Evolutionary conservation across 495 filamentous ascomycete genomes (phyloP).

Genomic region (Aspergillus diversus): DNA sequence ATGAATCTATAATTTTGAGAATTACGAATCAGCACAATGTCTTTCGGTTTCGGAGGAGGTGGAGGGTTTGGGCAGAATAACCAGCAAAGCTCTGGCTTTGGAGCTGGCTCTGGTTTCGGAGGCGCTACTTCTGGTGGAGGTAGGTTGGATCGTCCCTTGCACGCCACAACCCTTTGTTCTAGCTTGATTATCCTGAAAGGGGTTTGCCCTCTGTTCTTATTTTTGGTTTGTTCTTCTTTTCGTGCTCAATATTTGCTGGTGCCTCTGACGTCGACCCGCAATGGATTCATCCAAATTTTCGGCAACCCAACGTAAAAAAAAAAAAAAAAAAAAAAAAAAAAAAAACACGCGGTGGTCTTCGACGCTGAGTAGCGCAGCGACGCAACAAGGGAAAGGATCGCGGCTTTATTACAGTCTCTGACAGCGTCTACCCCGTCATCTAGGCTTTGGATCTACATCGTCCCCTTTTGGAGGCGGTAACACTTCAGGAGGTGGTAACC

Average conservation of each 20-base stretch:
- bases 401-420: slow-evolving; percentile 45
- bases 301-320: neutral
- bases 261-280: slow-evolving; percentile 45
- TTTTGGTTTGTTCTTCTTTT: slow-evolving; percentile 24
- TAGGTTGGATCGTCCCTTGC: slow-evolving; percentile 47
- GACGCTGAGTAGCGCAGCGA: slow-evolving; percentile 36
- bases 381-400: slow-evolving; percentile 49
- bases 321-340: slow-evolving; percentile 21
- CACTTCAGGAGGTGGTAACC: slow-evolving; percentile 37
- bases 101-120: slow-evolving; percentile 44
- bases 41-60: slow-evolving; percentile 39
- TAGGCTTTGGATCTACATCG: slow-evolving; percentile 63
- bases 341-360: slow-evolving; percentile 31
- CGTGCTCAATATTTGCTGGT: slow-evolving; percentile 32
- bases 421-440: slow-evolving; percentile 48
- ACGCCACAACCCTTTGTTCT: slow-evolving; percentile 18
- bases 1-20: slow-evolving; percentile 40
- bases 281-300: slow-evolving; percentile 24
- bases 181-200: slow-evolving; percentile 16
- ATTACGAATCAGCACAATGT: slow-evolving; percentile 45
- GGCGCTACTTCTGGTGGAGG: slow-evolving; percentile 45
- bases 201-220: slow-evolving; percentile 15
- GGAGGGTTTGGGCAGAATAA: slow-evolving; percentile 66
- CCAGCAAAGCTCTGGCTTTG: slow-evolving; percentile 58
- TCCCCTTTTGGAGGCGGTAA: slow-evolving; percentile 42